Conservation (phyloP, 352 stramenopile species). For the Pythium insidiosum region DNA sequence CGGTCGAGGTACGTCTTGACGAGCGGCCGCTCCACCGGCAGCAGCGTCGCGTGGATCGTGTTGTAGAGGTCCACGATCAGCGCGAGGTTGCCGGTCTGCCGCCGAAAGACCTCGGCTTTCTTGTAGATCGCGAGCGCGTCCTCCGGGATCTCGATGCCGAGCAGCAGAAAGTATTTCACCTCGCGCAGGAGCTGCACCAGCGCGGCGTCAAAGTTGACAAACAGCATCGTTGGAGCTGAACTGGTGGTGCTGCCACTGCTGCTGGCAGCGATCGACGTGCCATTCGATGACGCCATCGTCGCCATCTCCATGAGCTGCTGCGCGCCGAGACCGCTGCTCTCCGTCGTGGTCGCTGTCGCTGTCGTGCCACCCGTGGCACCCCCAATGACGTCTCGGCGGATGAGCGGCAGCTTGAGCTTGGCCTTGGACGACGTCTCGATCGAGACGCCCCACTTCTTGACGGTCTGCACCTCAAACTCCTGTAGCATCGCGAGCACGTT, state of each 20-base stretch:
- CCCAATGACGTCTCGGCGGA: constrained; percentile 64
- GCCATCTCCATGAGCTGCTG: constrained; percentile 3
- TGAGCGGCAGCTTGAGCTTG: constrained; percentile 85
- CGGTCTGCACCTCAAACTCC: constrained; percentile 76
- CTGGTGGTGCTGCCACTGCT: background rate
- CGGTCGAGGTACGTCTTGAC: constrained; percentile 84
- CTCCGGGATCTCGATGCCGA: constrained; percentile 85
- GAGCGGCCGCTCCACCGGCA: constrained; percentile 87
- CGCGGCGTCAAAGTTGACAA: constrained; percentile 89
- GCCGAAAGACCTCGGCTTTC: constrained; percentile 85
- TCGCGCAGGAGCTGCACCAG: constrained; percentile 88
- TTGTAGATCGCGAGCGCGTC: constrained; percentile 90
- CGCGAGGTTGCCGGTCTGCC: constrained; percentile 89
- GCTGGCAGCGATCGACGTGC: background rate
- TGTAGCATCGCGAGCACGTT: constrained; percentile 79
- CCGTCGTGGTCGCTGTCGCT: too few species aligned
- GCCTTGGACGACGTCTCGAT: constrained; percentile 76
- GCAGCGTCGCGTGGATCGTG: constrained; percentile 74
- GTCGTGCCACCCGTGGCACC: too few species aligned
- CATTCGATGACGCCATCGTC: background rate
- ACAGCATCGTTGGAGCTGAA: constrained; percentile 24
- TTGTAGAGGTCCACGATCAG: constrained; percentile 94
- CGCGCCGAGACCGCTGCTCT: too few species aligned
- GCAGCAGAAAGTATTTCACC: constrained; percentile 91
- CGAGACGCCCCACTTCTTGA: constrained; percentile 72